Conservation (phyloP, 441 rosid species). For the Syzygium syzygioides region DNA sequence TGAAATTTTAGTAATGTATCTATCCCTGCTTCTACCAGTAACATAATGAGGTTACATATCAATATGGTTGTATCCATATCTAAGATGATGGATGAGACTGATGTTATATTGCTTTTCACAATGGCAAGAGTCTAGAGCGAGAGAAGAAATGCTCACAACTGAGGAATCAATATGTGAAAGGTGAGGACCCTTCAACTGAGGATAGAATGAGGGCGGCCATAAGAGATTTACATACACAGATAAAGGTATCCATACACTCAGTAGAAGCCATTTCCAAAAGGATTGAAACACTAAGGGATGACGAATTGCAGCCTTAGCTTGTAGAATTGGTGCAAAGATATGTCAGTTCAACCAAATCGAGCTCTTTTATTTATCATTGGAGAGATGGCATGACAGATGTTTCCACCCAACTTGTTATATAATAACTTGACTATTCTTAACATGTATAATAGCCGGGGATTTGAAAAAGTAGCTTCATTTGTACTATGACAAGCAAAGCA, state of each 20-base stretch:
- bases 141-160: conserved; percentile 72
- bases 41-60: not conserved
- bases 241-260: conserved; percentile 72
- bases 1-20: not conserved
- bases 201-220: conserved; percentile 67
- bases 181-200: conserved; percentile 46
- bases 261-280: conserved; percentile 74
- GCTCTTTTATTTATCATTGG: not conserved
- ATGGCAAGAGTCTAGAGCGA: conserved; percentile 73
- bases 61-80: not conserved
- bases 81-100: not conserved
- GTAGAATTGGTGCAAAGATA: conserved; percentile 84
- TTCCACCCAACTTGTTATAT: too few species aligned
- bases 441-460: too few species aligned
- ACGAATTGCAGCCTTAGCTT: conserved; percentile 92
- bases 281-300: conserved; percentile 78
- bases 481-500: too few species aligned
- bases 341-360: not conserved
- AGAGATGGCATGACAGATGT: too few species aligned
- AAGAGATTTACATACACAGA: conserved; percentile 74
- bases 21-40: not conserved
- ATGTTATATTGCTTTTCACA: not conserved
- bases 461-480: too few species aligned
- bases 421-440: too few species aligned
- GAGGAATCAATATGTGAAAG: conserved; percentile 73